Evolutionary conservation across 1,284 basidiomycete genomes (phyloP), one percentile per base, ranked within the genome.

Genomic region (Agroathelia rolfsii): DNA sequence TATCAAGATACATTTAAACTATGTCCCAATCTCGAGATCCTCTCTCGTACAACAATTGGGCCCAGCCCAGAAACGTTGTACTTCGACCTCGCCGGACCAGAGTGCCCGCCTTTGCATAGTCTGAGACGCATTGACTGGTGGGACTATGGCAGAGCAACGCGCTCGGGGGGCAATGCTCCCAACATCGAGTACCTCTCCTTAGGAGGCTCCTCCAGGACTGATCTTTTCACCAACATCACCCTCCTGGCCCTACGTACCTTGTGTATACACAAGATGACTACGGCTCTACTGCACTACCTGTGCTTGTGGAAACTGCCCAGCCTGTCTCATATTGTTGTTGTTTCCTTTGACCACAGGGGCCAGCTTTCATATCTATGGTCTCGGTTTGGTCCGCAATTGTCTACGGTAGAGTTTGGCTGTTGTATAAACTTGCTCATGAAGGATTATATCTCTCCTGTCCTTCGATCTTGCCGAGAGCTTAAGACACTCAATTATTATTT

Each of bases 101-200:
- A 58, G 14, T 55, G 41, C 30, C 51, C 72, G 0, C 48, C 62
- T 0, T 41, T 79, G 3, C 56, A 61, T 7, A 65, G 66, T n/a
- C 57, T 81, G 22, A 66, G 64, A 28, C 67, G 75, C 13, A 58
- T 81, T 23, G 77, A 81, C 34, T 81, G 77, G 75, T 78, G 72
- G 66, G 64, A 76, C 43, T 52, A 69, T 41, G 56, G 58, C 37
- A 65, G 69, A 33, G 77, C 77, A 18, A 65, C 74, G 17, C 64
- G 69, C 35, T 61, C 71, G 9, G 76, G 76, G 6, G 78, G 77
- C 3, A 55, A 51, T 31, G 53, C 76, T 3, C 75, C 77, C 1
- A 65, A 68, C 34, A 46, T 81, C 28, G 56, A 62, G 32, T 76
- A 72, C 41, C 68, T 81, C 34, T 58, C 68, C 38, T 52, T 81